These are phyloP conservation scores for Xerocomellus amylosporus DNA, from an alignment of 768 basidiomycete species.

Conservation along the genomic window DNA sequence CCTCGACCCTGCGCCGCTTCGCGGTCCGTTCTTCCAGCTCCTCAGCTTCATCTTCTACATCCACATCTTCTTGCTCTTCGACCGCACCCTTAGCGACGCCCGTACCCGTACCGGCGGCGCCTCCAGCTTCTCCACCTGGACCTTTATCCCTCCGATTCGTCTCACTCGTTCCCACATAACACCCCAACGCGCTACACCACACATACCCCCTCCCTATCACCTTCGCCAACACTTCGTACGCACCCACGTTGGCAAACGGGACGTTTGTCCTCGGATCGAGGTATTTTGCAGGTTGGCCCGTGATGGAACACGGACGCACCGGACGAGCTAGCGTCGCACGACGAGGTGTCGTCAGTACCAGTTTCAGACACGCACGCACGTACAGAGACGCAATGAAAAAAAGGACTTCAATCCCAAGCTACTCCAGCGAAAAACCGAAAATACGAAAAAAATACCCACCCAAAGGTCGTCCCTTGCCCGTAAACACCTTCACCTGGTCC, in stretches of 20 bases:
- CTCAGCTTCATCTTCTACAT: background rate
- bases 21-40: conserved; percentile 6
- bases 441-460: conserved; percentile 38
- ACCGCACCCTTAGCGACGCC: background rate
- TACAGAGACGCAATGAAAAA: background rate
- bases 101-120: background rate
- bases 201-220: conserved; percentile 66
- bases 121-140: background rate
- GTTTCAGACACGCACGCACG: background rate
- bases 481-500: conserved; percentile 67
- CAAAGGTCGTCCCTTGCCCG: conserved; percentile 61
- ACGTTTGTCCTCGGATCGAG: conserved; percentile 76
- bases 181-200: conserved; percentile 52
- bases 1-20: conserved; percentile 17
- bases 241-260: conserved; percentile 70
- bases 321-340: conserved; percentile 49
- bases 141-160: background rate
- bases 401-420: background rate
- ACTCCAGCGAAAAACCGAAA: background rate
- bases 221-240: conserved; percentile 60
- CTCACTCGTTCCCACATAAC: conserved; percentile 34
- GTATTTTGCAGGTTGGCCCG: conserved; percentile 75
- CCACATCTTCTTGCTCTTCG: background rate
- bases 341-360: background rate
- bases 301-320: conserved; percentile 67